Percentiles rank a stretch among this genome's conserved stretches.
Conservation (phyloP, 2,329 filamentous ascomycete genomes). For the Scedosporium boydii region DNA sequence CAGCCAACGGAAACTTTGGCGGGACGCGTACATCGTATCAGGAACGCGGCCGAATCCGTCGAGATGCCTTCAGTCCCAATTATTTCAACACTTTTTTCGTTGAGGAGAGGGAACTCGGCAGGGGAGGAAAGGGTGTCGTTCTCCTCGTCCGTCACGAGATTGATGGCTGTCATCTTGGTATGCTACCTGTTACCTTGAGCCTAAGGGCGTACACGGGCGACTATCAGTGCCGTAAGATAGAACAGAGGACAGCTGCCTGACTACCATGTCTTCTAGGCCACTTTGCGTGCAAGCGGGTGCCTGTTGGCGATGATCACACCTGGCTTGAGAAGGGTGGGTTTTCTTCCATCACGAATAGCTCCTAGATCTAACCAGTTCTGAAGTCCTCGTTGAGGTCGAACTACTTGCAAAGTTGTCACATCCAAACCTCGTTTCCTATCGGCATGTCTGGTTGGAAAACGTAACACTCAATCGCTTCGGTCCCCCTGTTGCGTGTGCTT, state of each 20-base stretch:
- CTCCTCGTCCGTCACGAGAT: constrained; percentile 87
- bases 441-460: constrained; percentile 95
- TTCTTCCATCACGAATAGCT: neutral
- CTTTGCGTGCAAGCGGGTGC: constrained; percentile 95
- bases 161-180: constrained; percentile 70
- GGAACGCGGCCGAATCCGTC: constrained; percentile 64
- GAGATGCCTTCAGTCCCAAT: constrained; percentile 78
- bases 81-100: constrained; percentile 93
- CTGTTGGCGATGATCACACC: constrained; percentile 85
- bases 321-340: constrained; percentile 76
- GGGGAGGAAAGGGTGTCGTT: constrained; percentile 90
- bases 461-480: constrained; percentile 76
- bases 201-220: neutral
- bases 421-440: constrained; percentile 90
- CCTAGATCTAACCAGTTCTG: neutral
- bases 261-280: constrained; percentile 35
- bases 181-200: neutral
- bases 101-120: constrained; percentile 75
- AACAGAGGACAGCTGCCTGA: neutral
- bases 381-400: constrained; percentile 80
- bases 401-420: constrained; percentile 85
- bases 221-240: no score
- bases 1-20: neutral
- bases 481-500: constrained; percentile 86
- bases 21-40: neutral